Evolutionary conservation across 2,329 filamentous ascomycete genomes (phyloP).

Genomic region (Akanthomyces dipterigenus): DNA sequence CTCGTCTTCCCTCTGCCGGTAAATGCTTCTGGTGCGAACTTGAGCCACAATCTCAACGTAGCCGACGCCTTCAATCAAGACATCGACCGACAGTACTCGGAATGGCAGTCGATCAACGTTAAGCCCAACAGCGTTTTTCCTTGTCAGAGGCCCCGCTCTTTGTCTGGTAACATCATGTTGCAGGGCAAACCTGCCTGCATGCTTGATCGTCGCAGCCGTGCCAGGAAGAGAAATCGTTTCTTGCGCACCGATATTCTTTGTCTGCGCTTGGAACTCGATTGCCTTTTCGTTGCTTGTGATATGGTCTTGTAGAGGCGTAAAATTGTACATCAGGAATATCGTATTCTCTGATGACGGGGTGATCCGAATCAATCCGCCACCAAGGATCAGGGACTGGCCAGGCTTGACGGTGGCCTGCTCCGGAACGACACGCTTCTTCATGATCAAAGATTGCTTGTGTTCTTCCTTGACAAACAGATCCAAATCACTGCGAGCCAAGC

Average conservation of each 20-base stretch:
- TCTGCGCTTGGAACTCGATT: constrained; percentile 60
- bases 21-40: constrained; percentile 55
- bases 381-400: constrained; percentile 74
- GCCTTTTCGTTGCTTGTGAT: constrained; percentile 77
- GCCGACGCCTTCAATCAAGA: constrained; percentile 85
- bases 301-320: constrained; percentile 72
- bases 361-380: constrained; percentile 74
- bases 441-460: constrained; percentile 62
- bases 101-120: constrained; percentile 69
- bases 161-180: constrained; percentile 76
- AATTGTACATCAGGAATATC: constrained; percentile 75
- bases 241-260: constrained; percentile 49
- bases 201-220: constrained; percentile 50
- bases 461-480: constrained; percentile 63
- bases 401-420: constrained; percentile 67
- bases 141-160: constrained; percentile 67
- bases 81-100: constrained; percentile 70
- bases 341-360: constrained; percentile 59
- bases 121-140: constrained; percentile 53
- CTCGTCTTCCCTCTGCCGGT: constrained; percentile 17
- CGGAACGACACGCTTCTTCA: constrained; percentile 69
- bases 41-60: constrained; percentile 89
- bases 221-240: constrained; percentile 57
- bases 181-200: constrained; percentile 69
- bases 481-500: constrained; percentile 67